Base-by-base conservation (phyloP, 495 filamentous ascomycete genomes). In the Annulohypoxylon nitens region DNA sequence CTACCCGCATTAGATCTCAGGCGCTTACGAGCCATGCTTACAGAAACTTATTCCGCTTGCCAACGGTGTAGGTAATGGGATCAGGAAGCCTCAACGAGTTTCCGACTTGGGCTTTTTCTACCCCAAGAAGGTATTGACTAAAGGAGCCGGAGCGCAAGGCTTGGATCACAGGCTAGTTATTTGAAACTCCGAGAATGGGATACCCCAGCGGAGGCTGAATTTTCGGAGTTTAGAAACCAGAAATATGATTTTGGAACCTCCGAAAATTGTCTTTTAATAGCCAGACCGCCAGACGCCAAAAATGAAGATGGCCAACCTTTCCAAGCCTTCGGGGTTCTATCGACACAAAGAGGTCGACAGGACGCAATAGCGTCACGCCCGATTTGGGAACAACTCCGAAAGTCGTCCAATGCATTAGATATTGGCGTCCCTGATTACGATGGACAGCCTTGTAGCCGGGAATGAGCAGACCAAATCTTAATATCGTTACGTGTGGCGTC, bases 101-200 rank as follows among this genome's bases (percentile, higher is more conserved):
- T 67, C 66, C 50, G 50, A 63, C 63, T 61, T 45, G 23, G 50
- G 48, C 26, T 53, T 3, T 53, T 26, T 43, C 39, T 26, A 20
- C 37, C 4, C 37, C 10, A 16, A 9, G 57, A 66, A 37, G 60
- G 26, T 14, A 57, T 48, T 34, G 30, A 11, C 37, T 39, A 47
- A 5, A 61, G 70, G 61, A 57, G 50, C 39, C 61, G 47, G 48
- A 53, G 61, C 54, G 57, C 36, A 51, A 63, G 62, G 30, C 47
- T 55, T 18, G 66, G 60, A 48, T 33, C 51, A 47, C 36, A 62
- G 26, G 10, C 53, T 50, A n/a, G 39, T 26, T 60, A 39, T 48
- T 51, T 55, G 50, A 73, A 69, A 73, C 64, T 73, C 70, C 70
- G 70, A 69, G 33, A 45, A 58, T 20, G 43, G 45, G 20, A 60